phyloP scores from a whole-genome alignment of 129 eudicot genomes.

The Lonicera japonica region DNA sequence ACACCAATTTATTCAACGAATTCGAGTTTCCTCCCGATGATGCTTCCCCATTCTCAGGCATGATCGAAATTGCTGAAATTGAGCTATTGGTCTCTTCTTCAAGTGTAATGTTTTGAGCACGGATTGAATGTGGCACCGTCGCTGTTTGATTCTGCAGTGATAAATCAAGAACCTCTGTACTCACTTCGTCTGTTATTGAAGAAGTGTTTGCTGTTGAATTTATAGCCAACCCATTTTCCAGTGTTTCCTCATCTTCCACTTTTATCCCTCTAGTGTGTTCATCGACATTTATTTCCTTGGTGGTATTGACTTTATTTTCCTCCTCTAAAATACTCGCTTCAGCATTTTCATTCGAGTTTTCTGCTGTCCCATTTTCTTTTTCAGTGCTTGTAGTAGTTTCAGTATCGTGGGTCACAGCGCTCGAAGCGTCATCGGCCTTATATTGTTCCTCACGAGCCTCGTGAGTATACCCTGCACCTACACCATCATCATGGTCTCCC shows the following conservation, averaged over 20 bases:
- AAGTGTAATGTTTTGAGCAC: slow-evolving; percentile 17
- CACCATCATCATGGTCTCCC: slow-evolving; percentile 46
- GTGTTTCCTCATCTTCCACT: slow-evolving; percentile 16
- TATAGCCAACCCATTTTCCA: slow-evolving; percentile 13
- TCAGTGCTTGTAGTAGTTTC: slow-evolving; percentile 19
- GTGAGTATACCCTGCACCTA: slow-evolving; percentile 24
- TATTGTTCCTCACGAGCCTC: slow-evolving; percentile 85
- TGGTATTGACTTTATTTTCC: slow-evolving; percentile 13
- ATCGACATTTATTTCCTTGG: slow-evolving; percentile 10
- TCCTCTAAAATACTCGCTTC: slow-evolving; percentile 11
- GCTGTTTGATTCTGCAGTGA: slow-evolving; percentile 22
- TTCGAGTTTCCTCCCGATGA: slow-evolving; percentile 16
- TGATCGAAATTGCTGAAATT: slow-evolving; percentile 13
- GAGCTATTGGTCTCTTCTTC: slow-evolving; percentile 25
- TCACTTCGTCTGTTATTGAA: slow-evolving; percentile 6
- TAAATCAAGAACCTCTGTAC: background rate
- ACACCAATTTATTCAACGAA: slow-evolving; percentile 10
- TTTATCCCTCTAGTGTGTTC: slow-evolving; percentile 15
- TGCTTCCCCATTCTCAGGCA: slow-evolving; percentile 10
- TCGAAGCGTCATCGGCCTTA: slow-evolving; percentile 95
- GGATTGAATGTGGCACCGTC: slow-evolving; percentile 9
- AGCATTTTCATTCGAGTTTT: slow-evolving; percentile 22
- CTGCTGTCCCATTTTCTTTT: slow-evolving; percentile 28
- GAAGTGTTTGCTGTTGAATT: slow-evolving; percentile 17
- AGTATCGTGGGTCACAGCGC: slow-evolving; percentile 74